Evolutionary conservation across 305 asterid genomes (phyloP), one percentile per base, ranked within the genome.

Genomic region (Euphrasia arctica): DNA sequence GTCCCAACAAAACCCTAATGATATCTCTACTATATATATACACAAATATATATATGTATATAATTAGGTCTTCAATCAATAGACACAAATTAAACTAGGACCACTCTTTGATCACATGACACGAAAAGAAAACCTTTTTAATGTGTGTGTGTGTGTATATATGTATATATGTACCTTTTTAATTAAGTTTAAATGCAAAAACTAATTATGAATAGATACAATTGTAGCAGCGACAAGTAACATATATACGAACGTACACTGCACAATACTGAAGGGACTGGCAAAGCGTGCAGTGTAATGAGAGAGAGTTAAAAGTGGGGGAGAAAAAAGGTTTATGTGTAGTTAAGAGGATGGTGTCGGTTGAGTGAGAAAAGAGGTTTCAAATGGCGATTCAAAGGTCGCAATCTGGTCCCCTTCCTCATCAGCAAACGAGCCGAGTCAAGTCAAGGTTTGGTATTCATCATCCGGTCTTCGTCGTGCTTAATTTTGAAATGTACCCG

Each of bases 271-370:
- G 41, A 8, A 42, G 27, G 27, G 41, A 3, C 6, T 60, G 34
- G 42, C 66, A 34, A 28, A 32, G 25, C 29, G 18, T 27, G 45
- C 10, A 3, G 31, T 47, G 73, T 39, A 55, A 55, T 11, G 64
- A 61, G 67, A 47, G 69, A 31, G 54, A 42, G 29, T 18, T 7
- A 54, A 54, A 54, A 25, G 39, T 10, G 54, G 5, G 7, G 45
- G 63, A 4, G 15, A 52, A 8, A 10, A 47, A 57, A 60, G 18
- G 63, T 11, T 31, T 66, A 64, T 51, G 64, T 51, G 64, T 51
- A 66, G 10, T 32, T 63, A 12, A 36, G 45, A 57, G 32, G 43
- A 36, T 2, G 71, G 61, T 66, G 76, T 77, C 70, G 76, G 79
- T 73, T 75, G 68, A 68, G 62, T 49, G 55, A 22, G 68, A 66